Conservation (phyloP, 495 filamentous ascomycete species). For the Geoglossum glabrum region DNA sequence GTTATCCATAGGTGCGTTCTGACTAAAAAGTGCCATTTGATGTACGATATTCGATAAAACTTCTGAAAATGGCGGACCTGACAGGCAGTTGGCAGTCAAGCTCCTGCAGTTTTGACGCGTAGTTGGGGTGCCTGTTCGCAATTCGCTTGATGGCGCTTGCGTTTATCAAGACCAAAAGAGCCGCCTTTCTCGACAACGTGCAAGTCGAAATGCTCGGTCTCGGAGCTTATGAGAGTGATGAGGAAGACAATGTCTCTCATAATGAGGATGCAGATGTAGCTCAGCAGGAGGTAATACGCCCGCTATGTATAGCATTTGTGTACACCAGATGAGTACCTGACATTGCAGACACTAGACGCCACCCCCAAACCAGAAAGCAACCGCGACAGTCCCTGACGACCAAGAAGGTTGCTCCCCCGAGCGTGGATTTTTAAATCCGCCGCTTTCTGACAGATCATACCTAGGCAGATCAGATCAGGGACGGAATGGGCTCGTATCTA, state of each 20-base stretch:
- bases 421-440: too few relatives aligned
- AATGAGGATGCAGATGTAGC: neutral
- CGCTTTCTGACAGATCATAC: neutral
- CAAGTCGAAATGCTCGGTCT: conserved; percentile 1
- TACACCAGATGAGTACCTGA: neutral
- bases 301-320: neutral
- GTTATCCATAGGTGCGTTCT: conserved; percentile 12
- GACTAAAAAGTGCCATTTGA: conserved; percentile 20
- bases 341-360: neutral
- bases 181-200: neutral
- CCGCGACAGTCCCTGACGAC: neutral
- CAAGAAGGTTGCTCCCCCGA: neutral
- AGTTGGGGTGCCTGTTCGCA: neutral
- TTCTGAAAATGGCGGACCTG: neutral
- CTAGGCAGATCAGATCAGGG: neutral
- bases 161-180: neutral
- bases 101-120: conserved; percentile 1
- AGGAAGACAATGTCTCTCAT: neutral
- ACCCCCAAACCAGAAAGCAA: neutral
- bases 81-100: neutral
- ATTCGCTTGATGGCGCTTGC: neutral
- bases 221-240: neutral
- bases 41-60: neutral
- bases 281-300: neutral
- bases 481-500: neutral